Evolutionary conservation across 225 moss, liverwort and hornwort species (phyloP).

Genomic region (Marchantia polymorpha): DNA sequence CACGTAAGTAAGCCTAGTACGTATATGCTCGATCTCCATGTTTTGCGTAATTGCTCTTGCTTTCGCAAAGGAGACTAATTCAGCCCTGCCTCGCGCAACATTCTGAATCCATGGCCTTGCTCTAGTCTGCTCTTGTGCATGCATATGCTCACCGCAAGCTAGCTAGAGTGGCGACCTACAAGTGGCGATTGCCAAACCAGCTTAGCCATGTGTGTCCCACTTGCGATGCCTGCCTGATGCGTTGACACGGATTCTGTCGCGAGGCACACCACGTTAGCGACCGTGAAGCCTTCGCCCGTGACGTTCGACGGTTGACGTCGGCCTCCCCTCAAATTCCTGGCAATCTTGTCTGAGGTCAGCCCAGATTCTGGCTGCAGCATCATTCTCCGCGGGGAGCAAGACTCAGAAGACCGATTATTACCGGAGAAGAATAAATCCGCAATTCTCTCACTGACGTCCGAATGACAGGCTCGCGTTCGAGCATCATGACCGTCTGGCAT

Average conservation of each 20-base stretch:
- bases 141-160: neutral
- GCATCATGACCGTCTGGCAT: neutral
- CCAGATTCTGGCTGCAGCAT: neutral
- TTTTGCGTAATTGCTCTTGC: neutral
- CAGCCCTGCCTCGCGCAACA: neutral
- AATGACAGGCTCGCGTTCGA: neutral
- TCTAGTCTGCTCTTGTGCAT: neutral
- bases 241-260: neutral
- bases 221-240: neutral
- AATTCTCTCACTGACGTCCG: neutral
- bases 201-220: neutral
- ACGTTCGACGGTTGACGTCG: too few species aligned
- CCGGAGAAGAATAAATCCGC: neutral
- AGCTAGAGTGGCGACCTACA: too few species aligned
- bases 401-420: neutral
- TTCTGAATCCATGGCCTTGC: neutral
- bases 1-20: neutral
- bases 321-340: neutral
- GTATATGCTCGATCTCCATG: neutral
- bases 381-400: neutral
- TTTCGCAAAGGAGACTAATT: neutral
- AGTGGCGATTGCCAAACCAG: neutral
- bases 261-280: neutral
- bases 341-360: neutral
- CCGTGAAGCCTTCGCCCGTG: neutral